Evolutionary conservation across 148 eudicot species (phyloP), one percentile per base, ranked within the genome.

Genomic region (Amaranthus hypochondriacus): DNA sequence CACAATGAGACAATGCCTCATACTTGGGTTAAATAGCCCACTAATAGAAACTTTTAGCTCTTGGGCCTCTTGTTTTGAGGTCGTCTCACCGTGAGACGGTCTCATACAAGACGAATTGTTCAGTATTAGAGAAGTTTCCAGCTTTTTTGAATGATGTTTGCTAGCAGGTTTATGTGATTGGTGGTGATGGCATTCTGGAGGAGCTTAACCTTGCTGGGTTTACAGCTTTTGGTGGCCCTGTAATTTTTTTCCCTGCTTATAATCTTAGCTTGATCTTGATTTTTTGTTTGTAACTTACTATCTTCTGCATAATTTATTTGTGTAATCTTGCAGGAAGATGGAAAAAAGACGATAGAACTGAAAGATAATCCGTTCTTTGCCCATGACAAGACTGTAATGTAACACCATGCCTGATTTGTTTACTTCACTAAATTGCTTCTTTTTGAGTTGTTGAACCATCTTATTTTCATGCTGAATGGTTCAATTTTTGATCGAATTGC

Each of bases 161-260:
- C 39, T n/a, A n/a, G 12, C 83, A 90, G 97, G 98, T 95, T 11
- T 95, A 95, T 80, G 98, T 86, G 11, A 65, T 95, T 68, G 99
- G 99, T 49, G 97, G 81, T 44, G 89, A 95, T 48, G 99, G 99
- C 76, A 92, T 95, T 56, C 49, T 89, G 74, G 96, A 92, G 73
- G 97, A 95, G 84, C 82, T 95, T 70, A 81, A 87, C 74, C 90
- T 88, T 80, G 96, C 96, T 64, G 97, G 99, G 71, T 92, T 86
- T 75, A 83, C 84, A 6, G 78, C 88, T 75, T 84, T 95, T 65
- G 99, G 99, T 55, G 99, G 99, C 72, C 93, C 99, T 47, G 99
- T 28, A 28, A 28, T 28, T 28, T 28, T 28, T 28, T 28, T 28
- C 39, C 39, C 39, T 28, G 2, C 39, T 28, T 28, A 28, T 28